Conservation (phyloP, 2,329 filamentous ascomycete species). For the Teratosphaeriaceae sp. region DNA sequence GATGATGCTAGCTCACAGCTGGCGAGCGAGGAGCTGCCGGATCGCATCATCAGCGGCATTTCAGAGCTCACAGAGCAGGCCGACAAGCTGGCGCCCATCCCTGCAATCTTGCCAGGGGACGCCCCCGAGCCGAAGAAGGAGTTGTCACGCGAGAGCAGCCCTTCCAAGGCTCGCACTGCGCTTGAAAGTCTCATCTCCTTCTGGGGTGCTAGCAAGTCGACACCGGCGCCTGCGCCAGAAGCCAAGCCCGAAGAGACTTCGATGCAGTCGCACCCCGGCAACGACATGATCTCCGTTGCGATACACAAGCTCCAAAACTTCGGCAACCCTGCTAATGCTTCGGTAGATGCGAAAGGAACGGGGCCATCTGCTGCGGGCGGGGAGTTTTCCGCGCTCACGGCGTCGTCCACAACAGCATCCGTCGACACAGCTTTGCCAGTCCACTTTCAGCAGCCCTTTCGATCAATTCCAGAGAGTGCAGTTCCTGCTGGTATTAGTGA, state of each 20-base stretch:
- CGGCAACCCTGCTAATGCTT: background rate
- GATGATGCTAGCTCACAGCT: background rate
- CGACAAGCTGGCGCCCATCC: background rate
- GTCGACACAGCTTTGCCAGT: background rate
- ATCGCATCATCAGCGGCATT: background rate
- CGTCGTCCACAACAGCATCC: background rate
- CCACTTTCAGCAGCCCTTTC: conserved; percentile 6
- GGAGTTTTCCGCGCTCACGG: background rate
- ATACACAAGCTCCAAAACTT: background rate
- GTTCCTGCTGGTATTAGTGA: conserved; percentile 1
- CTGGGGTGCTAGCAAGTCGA: background rate
- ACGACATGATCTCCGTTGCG: background rate
- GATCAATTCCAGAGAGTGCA: background rate
- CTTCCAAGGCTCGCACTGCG: background rate
- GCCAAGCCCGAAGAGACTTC: background rate
- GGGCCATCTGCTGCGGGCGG: too few relatives aligned
- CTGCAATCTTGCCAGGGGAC: too few relatives aligned
- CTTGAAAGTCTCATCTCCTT: background rate
- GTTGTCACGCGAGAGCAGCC: background rate
- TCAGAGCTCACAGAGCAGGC: background rate
- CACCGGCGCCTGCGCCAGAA: background rate
- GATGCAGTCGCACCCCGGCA: background rate
- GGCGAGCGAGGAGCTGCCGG: background rate
- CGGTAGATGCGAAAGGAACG: background rate
- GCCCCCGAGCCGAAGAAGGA: background rate